phyloP scores from a whole-genome alignment of 1,139 yeast species.

The Spencermartinsiella ligniputridi region DNA sequence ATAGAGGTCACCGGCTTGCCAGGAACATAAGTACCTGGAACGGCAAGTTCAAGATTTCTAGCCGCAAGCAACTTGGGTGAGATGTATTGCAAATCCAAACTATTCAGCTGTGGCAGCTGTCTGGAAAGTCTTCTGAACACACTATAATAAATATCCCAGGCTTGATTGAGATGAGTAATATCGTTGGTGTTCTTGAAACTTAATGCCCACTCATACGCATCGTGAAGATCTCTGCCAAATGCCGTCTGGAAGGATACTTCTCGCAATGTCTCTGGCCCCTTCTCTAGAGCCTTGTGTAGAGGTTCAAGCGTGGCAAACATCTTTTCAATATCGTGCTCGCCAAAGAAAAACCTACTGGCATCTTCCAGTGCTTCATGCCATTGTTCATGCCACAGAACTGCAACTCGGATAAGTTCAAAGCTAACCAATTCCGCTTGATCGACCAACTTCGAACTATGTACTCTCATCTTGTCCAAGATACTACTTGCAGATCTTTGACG shows the following conservation, averaged over 20 bases:
- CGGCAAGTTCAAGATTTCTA: conserved; percentile 76
- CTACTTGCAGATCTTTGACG: conserved; percentile 90
- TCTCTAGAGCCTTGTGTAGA: conserved; percentile 71
- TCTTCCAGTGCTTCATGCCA: conserved; percentile 99
- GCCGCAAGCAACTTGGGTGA: conserved; percentile 80
- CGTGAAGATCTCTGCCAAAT: conserved; percentile 87
- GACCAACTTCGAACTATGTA: conserved; percentile 78
- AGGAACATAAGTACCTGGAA: conserved; percentile 89
- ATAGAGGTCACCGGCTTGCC: conserved; percentile 77
- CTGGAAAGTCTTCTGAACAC: conserved; percentile 89
- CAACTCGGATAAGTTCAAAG: conserved; percentile 86
- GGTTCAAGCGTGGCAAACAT: conserved; percentile 93
- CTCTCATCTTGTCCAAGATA: conserved; percentile 86
- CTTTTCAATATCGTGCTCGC: conserved; percentile 90
- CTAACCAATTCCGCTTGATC: conserved; percentile 94
- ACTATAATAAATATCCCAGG: conserved; percentile 95
- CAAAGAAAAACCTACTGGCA: conserved; percentile 89
- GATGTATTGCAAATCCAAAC: conserved; percentile 85
- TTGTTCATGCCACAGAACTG: conserved; percentile 95
- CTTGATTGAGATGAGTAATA: conserved; percentile 84
- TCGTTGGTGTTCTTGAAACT: conserved; percentile 83
- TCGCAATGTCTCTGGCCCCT: conserved; percentile 88
- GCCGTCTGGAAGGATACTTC: conserved; percentile 92
- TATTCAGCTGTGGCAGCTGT: conserved; percentile 81
- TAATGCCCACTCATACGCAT: conserved; percentile 91